Evolutionary conservation across 352 stramenopile species (phyloP).

Genomic region (Pythium utonaiense): DNA sequence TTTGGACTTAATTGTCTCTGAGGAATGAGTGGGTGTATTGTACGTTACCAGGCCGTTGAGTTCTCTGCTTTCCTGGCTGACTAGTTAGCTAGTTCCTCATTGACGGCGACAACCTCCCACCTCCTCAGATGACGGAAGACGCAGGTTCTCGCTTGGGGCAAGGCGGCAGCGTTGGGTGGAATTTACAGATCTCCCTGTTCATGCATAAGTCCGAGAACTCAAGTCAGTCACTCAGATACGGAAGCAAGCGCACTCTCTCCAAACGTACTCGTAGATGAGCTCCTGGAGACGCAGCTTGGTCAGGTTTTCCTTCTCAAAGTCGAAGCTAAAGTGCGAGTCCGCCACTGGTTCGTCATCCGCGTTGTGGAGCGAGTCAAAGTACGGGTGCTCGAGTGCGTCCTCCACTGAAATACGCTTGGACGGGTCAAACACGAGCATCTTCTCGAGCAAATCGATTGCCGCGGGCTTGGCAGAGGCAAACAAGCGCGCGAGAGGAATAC

Average conservation of each 20-base stretch:
- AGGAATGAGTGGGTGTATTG: background rate
- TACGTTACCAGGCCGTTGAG: too few relatives aligned
- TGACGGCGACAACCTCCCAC: background rate
- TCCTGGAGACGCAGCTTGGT: conserved; percentile 80
- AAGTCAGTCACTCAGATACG: background rate
- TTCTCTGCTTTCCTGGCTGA: too few relatives aligned
- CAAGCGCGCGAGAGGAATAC: conserved; percentile 65
- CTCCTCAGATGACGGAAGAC: conserved; percentile 12
- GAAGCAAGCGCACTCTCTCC: background rate
- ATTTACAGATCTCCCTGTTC: conserved; percentile 67
- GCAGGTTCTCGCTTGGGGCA: conserved; percentile 12
- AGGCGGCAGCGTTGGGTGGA: conserved; percentile 50
- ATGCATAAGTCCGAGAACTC: background rate
- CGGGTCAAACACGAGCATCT: conserved; percentile 88
- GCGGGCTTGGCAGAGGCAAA: conserved; percentile 66
- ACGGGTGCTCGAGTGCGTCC: conserved; percentile 89
- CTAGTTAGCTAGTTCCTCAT: background rate
- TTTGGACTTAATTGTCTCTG: background rate
- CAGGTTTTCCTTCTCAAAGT: conserved; percentile 87
- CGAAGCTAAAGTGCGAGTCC: conserved; percentile 77
- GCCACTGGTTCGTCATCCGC: conserved; percentile 89
- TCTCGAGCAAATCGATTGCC: conserved; percentile 79
- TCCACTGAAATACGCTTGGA: conserved; percentile 90
- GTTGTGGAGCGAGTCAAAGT: conserved; percentile 91
- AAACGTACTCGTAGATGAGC: conserved; percentile 82